Evolutionary conservation across 495 filamentous ascomycete genomes (phyloP).

Genomic region (Neurospora intermedia): DNA sequence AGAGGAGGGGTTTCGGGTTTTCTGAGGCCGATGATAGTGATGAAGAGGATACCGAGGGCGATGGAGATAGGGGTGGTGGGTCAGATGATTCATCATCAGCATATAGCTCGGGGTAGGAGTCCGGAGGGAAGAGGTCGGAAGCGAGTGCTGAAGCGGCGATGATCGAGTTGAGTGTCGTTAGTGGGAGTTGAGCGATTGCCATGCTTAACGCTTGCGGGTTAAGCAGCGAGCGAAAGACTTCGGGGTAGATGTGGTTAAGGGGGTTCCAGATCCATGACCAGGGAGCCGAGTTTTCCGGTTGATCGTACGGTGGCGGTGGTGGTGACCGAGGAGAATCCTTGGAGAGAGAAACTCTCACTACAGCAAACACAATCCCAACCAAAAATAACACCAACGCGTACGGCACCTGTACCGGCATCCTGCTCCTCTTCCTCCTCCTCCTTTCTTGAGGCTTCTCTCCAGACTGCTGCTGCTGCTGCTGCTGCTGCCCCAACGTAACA

Average conservation of each 20-base stretch:
- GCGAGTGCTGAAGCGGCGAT: slow-evolving; percentile 73
- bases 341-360: slow-evolving; percentile 19
- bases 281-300: neutral
- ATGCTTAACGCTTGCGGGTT: slow-evolving; percentile 43
- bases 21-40: neutral
- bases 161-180: slow-evolving; percentile 85
- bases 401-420: slow-evolving; percentile 34
- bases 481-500: neutral
- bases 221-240: slow-evolving; percentile 44
- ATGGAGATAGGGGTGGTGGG: too few relatives aligned
- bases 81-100: neutral
- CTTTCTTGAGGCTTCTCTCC: too few relatives aligned
- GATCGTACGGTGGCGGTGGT: slow-evolving; percentile 5
- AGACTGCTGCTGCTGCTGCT: neutral
- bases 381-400: slow-evolving; percentile 65
- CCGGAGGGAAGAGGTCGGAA: slow-evolving; percentile 54
- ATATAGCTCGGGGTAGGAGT: neutral
- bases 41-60: too few relatives aligned
- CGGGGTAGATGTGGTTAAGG: slow-evolving; percentile 27
- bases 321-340: slow-evolving; percentile 8
- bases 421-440: neutral
- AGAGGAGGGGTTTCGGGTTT: neutral
- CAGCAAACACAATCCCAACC: slow-evolving; percentile 49
- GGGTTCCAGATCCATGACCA: neutral
- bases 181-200: slow-evolving; percentile 70